phyloP scores from a whole-genome alignment of 2,329 filamentous ascomycete genomes.

The Ramularia endophylla region DNA sequence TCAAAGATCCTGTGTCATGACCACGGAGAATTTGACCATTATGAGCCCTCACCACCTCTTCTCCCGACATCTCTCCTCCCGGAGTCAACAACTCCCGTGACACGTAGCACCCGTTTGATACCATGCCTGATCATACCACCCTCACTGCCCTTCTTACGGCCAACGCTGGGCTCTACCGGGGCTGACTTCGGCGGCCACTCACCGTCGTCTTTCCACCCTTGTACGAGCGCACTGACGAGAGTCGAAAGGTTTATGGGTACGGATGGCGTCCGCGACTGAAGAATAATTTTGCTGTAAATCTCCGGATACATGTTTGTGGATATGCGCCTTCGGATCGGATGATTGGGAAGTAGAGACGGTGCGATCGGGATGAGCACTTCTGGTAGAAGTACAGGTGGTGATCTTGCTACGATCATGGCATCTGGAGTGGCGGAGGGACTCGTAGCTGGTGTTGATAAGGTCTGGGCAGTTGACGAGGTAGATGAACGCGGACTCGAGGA shows the following conservation, averaged over 20 bases:
- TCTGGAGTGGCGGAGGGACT: slow-evolving; percentile 13
- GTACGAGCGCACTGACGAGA: slow-evolving; percentile 72
- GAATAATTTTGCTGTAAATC: slow-evolving; percentile 84
- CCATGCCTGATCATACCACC: slow-evolving; percentile 34
- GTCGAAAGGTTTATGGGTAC: slow-evolving; percentile 84
- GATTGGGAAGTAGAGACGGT: slow-evolving; percentile 66
- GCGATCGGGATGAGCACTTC: slow-evolving; percentile 61
- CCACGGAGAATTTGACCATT: too few species aligned
- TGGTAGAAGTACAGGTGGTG: slow-evolving; percentile 16
- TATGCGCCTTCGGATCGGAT: slow-evolving; percentile 73
- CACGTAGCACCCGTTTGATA: slow-evolving; percentile 39
- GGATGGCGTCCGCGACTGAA: slow-evolving; percentile 72
- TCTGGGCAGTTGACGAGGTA: slow-evolving; percentile 29
- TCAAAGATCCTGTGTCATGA: too few species aligned
- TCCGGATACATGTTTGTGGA: slow-evolving; percentile 66
- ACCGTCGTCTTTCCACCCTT: slow-evolving; percentile 87
- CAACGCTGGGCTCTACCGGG: slow-evolving; percentile 41
- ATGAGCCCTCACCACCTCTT: not conserved
- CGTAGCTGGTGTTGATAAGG: slow-evolving; percentile 15
- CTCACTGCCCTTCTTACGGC: slow-evolving; percentile 29
- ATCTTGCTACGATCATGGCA: slow-evolving; percentile 3
- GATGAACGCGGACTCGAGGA: slow-evolving; percentile 32
- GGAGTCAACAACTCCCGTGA: slow-evolving; percentile 17
- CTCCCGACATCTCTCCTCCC: slow-evolving; percentile 1
- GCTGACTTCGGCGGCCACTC: slow-evolving; percentile 75